phyloP scores from a whole-genome alignment of 345 rosid genomes.

The Euclidium syriacum region DNA sequence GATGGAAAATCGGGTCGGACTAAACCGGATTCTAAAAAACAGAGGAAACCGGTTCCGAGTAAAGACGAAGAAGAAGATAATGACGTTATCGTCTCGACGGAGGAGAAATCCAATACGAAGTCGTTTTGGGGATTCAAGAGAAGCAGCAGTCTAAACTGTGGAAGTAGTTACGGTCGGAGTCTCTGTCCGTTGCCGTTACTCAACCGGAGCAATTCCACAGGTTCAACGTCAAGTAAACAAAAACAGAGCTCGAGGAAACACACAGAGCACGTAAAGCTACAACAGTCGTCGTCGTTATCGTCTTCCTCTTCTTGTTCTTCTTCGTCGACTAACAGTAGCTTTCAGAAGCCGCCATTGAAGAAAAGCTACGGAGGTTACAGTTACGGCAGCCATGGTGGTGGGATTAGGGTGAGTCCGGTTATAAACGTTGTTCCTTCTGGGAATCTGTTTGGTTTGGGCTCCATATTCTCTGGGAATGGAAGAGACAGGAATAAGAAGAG shows the following conservation, averaged over 20 bases:
- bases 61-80: constrained; percentile 31
- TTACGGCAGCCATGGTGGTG: constrained; percentile 42
- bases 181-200: constrained; percentile 73
- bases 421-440: constrained; percentile 66
- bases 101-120: constrained; percentile 40
- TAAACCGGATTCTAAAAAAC: constrained; percentile 27
- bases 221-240: constrained; percentile 34
- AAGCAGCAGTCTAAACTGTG: constrained; percentile 72
- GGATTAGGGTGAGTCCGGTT: constrained; percentile 56
- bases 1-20: not conserved
- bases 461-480: constrained; percentile 52
- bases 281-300: constrained; percentile 18
- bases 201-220: constrained; percentile 72
- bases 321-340: constrained; percentile 19
- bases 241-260: constrained; percentile 47
- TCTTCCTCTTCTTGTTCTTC: constrained; percentile 17
- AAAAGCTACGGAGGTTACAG: constrained; percentile 49
- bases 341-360: constrained; percentile 79
- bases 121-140: constrained; percentile 81
- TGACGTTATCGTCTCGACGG: constrained; percentile 20
- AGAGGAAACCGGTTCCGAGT: constrained; percentile 20
- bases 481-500: constrained; percentile 64
- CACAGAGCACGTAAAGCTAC: constrained; percentile 26
- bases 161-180: constrained; percentile 60
- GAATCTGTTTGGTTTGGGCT: constrained; percentile 65